A percentile compares a stretch with the other conserved stretches of the same genome.
phyloP scores from a whole-genome alignment of 2,329 filamentous ascomycete genomes.

The Aureobasidium pullulans region DNA sequence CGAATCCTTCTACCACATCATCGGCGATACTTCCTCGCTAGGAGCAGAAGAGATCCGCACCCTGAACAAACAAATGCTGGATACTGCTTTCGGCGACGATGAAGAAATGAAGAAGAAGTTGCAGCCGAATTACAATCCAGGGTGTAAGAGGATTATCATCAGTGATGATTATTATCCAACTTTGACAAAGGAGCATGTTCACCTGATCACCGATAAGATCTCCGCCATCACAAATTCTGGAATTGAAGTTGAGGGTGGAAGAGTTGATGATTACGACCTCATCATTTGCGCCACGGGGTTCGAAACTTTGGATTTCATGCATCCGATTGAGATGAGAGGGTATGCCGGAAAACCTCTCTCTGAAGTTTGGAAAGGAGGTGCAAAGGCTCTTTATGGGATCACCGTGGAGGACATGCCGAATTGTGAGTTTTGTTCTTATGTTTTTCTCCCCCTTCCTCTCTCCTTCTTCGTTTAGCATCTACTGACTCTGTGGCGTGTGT shows the following conservation, averaged over 20 bases:
- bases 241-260: constrained; percentile 38
- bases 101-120: constrained; percentile 47
- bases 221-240: constrained; percentile 39
- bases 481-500: too few relatives aligned
- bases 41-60: constrained; percentile 36
- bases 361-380: constrained; percentile 49
- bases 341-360: constrained; percentile 34
- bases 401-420: constrained; percentile 47
- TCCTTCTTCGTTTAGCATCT: too few relatives aligned
- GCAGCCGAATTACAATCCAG: constrained; percentile 46
- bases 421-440: too few relatives aligned
- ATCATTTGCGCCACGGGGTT: constrained; percentile 55
- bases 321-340: constrained; percentile 48
- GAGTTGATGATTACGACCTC: constrained; percentile 40
- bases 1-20: constrained; percentile 40
- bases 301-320: constrained; percentile 51
- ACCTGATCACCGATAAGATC: constrained; percentile 45
- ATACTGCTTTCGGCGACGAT: constrained; percentile 40
- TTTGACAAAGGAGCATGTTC: constrained; percentile 40
- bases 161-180: constrained; percentile 51
- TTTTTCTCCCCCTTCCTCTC: too few relatives aligned
- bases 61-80: constrained; percentile 33
- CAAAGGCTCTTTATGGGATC: constrained; percentile 45
- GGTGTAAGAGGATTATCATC: constrained; percentile 50
- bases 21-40: constrained; percentile 35